Evolutionary conservation across 208 protist genomes (phyloP).

Genomic region (Leishmania tropica): DNA sequence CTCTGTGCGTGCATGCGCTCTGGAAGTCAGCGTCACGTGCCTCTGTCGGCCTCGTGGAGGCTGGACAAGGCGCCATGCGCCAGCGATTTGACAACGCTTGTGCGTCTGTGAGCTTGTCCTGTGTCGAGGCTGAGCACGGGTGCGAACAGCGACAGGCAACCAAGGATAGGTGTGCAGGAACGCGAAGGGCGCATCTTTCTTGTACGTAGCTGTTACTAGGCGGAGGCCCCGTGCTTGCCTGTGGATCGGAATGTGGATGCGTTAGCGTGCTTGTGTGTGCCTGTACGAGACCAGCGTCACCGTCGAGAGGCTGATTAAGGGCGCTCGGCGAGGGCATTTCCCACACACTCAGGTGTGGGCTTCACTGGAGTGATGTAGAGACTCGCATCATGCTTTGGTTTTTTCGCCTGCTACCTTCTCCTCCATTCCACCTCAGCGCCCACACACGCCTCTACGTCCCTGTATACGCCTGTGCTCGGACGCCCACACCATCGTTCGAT

Average conservation of each 20-base stretch:
- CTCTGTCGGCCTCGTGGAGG: neutral
- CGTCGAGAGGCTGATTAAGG: neutral
- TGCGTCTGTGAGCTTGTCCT: neutral
- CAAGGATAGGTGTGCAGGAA: neutral
- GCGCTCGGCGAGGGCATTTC: neutral
- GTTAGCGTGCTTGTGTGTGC: neutral
- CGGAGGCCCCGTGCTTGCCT: neutral
- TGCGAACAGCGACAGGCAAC: neutral
- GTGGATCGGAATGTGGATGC: neutral
- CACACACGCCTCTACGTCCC: constrained; percentile 2
- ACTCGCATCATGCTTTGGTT: constrained; percentile 1
- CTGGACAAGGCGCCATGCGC: neutral
- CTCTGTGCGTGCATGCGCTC: neutral
- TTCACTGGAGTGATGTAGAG: neutral
- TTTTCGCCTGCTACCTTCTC: neutral
- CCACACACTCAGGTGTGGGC: no score
- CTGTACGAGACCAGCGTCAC: neutral
- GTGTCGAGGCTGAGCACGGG: neutral
- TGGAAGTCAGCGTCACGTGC: neutral
- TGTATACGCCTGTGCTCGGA: neutral
- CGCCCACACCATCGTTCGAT: neutral
- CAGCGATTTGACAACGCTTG: neutral
- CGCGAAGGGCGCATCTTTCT: neutral
- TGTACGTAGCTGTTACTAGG: neutral
- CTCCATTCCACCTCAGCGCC: constrained; percentile 1